phyloP scores from a whole-genome alignment of 2,329 filamentous ascomycete species.

The Hymenoscyphus albidus region DNA sequence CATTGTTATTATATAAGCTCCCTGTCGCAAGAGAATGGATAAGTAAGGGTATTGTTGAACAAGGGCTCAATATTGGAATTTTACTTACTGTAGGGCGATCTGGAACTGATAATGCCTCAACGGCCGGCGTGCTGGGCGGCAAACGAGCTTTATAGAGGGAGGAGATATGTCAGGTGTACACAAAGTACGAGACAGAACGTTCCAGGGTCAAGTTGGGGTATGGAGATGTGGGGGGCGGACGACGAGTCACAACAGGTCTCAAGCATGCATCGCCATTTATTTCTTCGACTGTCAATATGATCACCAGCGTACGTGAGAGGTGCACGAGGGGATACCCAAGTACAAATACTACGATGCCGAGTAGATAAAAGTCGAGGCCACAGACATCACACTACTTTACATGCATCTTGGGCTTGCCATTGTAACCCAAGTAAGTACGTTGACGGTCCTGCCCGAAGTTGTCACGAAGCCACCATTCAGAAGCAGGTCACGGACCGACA shows the following conservation, averaged over 20 bases:
- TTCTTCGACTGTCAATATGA: conserved; percentile 5
- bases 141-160: conserved; percentile 3
- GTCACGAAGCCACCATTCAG: conserved; percentile 1
- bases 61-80: background rate
- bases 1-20: conserved; percentile 28
- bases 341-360: background rate
- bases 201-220: conserved; percentile 3
- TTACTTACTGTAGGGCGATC: conserved; percentile 15
- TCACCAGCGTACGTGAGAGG: background rate
- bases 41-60: background rate
- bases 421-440: background rate
- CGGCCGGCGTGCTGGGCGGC: conserved; percentile 1
- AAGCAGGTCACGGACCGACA: background rate
- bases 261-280: conserved; percentile 3
- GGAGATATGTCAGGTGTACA: conserved; percentile 7
- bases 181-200: conserved; percentile 8
- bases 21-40: conserved; percentile 14
- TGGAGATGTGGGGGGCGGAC: background rate
- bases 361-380: background rate
- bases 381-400: background rate
- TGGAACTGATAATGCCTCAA: conserved; percentile 7
- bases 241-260: conserved; percentile 12
- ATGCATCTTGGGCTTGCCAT: background rate
- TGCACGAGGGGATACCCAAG: background rate
- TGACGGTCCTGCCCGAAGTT: background rate